Evolutionary conservation across 768 basidiomycete genomes (phyloP).

Genomic region (Epithele typhae): DNA sequence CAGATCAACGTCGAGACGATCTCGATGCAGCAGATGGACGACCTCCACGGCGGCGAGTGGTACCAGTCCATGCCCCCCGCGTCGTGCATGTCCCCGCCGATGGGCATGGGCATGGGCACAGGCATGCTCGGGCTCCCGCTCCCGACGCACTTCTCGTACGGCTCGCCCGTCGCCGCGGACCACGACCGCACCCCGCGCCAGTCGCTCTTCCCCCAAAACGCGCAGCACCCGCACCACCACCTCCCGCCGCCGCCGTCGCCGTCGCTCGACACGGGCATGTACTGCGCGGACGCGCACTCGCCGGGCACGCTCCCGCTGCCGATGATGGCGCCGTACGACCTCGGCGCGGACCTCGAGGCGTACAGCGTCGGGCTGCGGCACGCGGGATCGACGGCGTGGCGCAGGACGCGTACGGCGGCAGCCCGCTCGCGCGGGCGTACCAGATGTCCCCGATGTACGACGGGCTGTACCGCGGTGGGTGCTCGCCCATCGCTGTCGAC

Average conservation of each 20-base stretch:
- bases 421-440: conserved; percentile 12
- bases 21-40: too few species aligned
- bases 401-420: conserved; percentile 9
- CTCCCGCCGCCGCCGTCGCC: conserved; percentile 1
- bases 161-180: conserved; percentile 7
- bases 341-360: conserved; percentile 17
- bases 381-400: conserved; percentile 19
- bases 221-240: conserved; percentile 2
- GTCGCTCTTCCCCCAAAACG: conserved; percentile 16
- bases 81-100: too few species aligned
- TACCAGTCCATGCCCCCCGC: too few species aligned
- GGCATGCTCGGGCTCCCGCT: too few species aligned
- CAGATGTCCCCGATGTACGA: conserved; percentile 17
- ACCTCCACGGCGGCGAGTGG: background rate
- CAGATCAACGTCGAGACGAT: too few species aligned
- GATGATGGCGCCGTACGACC: conserved; percentile 2
- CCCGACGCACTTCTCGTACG: too few species aligned
- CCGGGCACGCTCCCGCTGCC: background rate
- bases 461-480: conserved; percentile 9
- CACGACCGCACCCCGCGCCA: conserved; percentile 20
- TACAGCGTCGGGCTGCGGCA: conserved; percentile 21
- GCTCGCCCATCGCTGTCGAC: background rate
- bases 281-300: too few species aligned
- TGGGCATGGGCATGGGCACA: too few species aligned
- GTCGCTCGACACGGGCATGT: too few species aligned